Base-by-base conservation (phyloP, 2,329 filamentous ascomycete species). In the Aureobasidium sp. region DNA sequence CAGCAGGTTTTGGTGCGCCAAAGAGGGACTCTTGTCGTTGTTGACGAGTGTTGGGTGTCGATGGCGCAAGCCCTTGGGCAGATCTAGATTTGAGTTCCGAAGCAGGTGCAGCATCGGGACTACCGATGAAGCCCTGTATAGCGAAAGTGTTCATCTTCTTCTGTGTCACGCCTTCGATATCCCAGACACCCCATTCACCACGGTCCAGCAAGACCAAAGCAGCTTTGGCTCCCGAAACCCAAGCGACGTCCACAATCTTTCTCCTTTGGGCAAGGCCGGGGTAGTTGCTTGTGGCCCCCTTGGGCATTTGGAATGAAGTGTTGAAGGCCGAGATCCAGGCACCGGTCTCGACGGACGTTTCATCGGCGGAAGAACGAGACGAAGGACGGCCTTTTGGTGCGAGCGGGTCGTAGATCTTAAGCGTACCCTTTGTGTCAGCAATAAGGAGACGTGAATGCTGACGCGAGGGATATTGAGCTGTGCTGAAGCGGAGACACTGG, bases 401-500 rank as follows among this genome's bases (percentile, higher is more conserved):
- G 29, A 83, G 77, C 32, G 79, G 78, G 51, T 82, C 79, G 65
- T 82, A 82, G 16, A 85, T 73, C 59, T 82, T 81, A 42, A 83
- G 78, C 42, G 74, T 76, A 5, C 82, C 82, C 27, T 73, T 76
- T 2, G 76, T 69, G 61, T 84, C 81, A 1, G 78, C 75, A n/a
- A 85, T 73, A 10, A 85, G 74, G 16, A 85, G 70, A 41, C 79
- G 78, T 0, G 80, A 78, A 68, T 84, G 81, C 13, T 80, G 77
- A 29, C 73, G 70, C 27, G 79, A 79, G 5, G 82, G 81, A 65
- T 79, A 81, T 42, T 76, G 70, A 7, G 79, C 78, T 13, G 80
- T 77, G 62, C 79, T 84, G 73, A 85, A 85, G 1, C 75, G 69
- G 47, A 85, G 74, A 5, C 73, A 78, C 59, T 77, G 75, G 30